Base-by-base conservation (phyloP, 2,329 filamentous ascomycete species). In the Trichophyton rubrum region DNA sequence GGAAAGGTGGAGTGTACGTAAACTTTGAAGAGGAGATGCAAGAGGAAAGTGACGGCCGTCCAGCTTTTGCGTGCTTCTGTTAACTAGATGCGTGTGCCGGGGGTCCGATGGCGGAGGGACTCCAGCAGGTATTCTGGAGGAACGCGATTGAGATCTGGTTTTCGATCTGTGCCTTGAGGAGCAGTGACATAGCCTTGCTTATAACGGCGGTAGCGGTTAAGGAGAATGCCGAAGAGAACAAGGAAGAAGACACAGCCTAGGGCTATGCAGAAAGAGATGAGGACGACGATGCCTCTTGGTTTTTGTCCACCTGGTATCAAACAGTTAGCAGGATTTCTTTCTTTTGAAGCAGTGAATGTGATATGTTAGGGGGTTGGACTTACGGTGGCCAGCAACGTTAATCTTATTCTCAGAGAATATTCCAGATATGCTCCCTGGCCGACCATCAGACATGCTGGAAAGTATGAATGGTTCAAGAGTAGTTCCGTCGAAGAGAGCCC, bases 401-500 rank as follows among this genome's bases (percentile, higher is more conserved):
- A 88, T 85, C 64, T 86, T 78, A 56, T 89, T 87, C 75, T 95
- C 85, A 9, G 91, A 87, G 72, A 99, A 95, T 63, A 97, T 80
- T 66, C 83, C 84, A 38, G 87, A 85, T 68, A 99, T 82, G 67
- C 84, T 91, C 56, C 91, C 90, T 9, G 83, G 78, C 11, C 79
- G 78, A 62, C 84, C 84, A 67, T 84, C 80, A 11, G 80, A 74
- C 62, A 80, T 86, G 53, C 84, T 87, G 1, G 91, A 88, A 47
- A 99, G 81, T 45, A 90, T 82, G 71, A 92, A 96, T 0, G 93
- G 92, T 58, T 79, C 79, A 70, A 92, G 85, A 2, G 78, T 76
- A 9, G 85, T 89, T 67, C 93, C 93, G 69, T 97, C 89, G 77
- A 88, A 99, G 30, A 96, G 77, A 6, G 86, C 92, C 7, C 89